These are phyloP conservation scores for Flaveria robusta DNA, from an alignment of 129 eudicot species.

Conservation along the genomic window DNA sequence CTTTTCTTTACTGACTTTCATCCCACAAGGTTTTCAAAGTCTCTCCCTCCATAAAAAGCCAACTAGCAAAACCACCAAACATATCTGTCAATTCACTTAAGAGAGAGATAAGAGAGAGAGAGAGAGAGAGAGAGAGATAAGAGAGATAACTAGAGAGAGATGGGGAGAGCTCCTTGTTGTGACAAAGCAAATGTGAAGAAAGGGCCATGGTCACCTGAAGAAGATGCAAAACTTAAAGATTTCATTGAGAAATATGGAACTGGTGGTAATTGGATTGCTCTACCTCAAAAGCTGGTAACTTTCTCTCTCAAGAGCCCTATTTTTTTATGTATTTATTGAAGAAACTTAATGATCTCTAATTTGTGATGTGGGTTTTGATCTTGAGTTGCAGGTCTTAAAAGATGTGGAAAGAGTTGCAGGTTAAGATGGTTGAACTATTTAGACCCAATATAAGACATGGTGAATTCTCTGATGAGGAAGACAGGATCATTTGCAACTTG, in stretches of 20 bases:
- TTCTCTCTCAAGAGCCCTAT: conserved; percentile 13
- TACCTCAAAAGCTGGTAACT: conserved; percentile 88
- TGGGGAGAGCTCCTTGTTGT: conserved; percentile 99
- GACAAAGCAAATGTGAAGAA: conserved; percentile 92
- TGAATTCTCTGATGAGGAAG: conserved; percentile 91
- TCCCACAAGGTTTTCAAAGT: conserved; percentile 10
- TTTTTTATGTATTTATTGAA: background rate
- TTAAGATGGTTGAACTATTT: conserved; percentile 95
- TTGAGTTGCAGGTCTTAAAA: conserved; percentile 63
- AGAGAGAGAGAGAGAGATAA: conserved; percentile 27
- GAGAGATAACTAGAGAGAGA: conserved; percentile 34
- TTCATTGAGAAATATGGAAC: conserved; percentile 83
- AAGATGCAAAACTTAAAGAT: conserved; percentile 90
- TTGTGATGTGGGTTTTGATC: background rate
- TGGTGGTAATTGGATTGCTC: conserved; percentile 97
- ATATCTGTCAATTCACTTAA: conserved; percentile 43
- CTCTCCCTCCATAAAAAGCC: conserved; percentile 59
- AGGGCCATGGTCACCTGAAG: conserved; percentile 99
- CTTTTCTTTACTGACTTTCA: conserved; percentile 35
- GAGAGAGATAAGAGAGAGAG: conserved; percentile 23
- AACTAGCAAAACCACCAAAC: conserved; percentile 44
- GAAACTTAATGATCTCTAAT: conserved; percentile 4
- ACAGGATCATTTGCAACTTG: conserved; percentile 66
- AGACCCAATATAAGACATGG: conserved; percentile 95
- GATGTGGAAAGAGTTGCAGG: conserved; percentile 98